Evolutionary conservation across 768 basidiomycete species (phyloP).

Genomic region (Lactifluus subvellereus): DNA sequence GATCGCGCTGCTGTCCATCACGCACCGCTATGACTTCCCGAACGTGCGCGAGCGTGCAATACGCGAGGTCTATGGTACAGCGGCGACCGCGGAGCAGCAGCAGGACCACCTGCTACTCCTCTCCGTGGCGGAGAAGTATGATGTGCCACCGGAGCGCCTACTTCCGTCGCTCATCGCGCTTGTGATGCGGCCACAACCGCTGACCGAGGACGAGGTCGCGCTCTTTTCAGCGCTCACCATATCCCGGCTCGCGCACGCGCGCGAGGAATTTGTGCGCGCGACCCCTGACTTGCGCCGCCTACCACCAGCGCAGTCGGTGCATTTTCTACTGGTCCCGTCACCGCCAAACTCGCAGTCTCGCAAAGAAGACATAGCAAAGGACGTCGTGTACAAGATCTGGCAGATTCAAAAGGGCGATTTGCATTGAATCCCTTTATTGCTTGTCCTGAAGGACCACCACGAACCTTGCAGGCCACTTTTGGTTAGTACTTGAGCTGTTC

Average conservation of each 20-base stretch:
- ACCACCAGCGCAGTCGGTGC: too few species aligned
- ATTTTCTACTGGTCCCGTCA: too few species aligned
- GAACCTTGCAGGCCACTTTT: too few species aligned
- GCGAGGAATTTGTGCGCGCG: constrained; percentile 2
- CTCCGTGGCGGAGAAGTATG: constrained; percentile 12
- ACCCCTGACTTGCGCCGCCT: too few species aligned
- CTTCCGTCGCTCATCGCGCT: constrained; percentile 4
- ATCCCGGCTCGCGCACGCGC: constrained; percentile 11
- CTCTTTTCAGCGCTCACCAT: constrained; percentile 7
- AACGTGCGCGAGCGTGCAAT: constrained; percentile 14
- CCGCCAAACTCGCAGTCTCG: too few species aligned
- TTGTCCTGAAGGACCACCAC: too few species aligned
- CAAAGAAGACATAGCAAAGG: not conserved
- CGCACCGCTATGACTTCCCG: constrained; percentile 16
- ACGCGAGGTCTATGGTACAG: not conserved
- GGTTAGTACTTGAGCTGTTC: too few species aligned
- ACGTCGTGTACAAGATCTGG: constrained; percentile 9
- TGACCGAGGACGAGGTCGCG: constrained; percentile 12
- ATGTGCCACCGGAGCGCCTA: not conserved
- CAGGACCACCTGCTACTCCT: constrained; percentile 8
- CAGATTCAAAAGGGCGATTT: not conserved
- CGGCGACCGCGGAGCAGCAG: not conserved
- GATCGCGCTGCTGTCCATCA: constrained; percentile 12
- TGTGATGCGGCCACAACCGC: constrained; percentile 1
- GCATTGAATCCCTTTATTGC: too few species aligned